Evolutionary conservation across 352 stramenopile species (phyloP), one percentile per base, ranked within the genome.

Genomic region (Pythium myriotylum): DNA sequence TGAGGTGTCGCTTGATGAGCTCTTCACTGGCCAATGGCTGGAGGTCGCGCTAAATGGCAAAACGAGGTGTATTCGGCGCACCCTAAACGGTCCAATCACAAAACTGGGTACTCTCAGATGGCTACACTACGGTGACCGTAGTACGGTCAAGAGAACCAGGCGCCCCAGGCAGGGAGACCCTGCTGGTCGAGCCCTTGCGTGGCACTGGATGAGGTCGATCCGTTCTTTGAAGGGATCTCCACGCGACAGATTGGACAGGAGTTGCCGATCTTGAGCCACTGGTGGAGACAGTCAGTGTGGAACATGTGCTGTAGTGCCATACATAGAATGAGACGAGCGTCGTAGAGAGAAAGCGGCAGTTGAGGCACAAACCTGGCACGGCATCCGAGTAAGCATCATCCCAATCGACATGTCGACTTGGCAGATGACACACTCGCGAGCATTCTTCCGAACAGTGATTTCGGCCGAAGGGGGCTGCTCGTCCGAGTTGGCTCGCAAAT

Each of bases 181-280:
- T 50, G 78, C 12, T 73, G 73, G 55, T 89, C 75, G 13, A 80
- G 68, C 3, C 59, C 77, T 14, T 62, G 71, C 12, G 64, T 68
- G 0, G 63, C 54, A 14, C 65, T 42, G 14, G 46, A 70, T 10
- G 39, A 41, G 26, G 8, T 42, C n/a, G 60, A 51, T 4, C 60
- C 77, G 26, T 72, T 62, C 48, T 92, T 86, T 49, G 82, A 74
- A 1, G 73, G 54, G 42, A 94, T 88, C 54, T 90, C 77, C 3
- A 91, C 81, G 39, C 83, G 82, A 48, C 84, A 94, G 59, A 92
- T 92, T 29, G 84, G 85, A 67, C 85, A 94, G 54, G 81, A 91
- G 62, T 92, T 92, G 46, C 85, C 81, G 50, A 94, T 86, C 46
- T 90, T 84, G 41, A 94, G 77, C 85, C 85, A 94, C 54, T 91